phyloP scores from a whole-genome alignment of 805 yeast species.

The Schwanniomyces pseudopolymorphus region DNA sequence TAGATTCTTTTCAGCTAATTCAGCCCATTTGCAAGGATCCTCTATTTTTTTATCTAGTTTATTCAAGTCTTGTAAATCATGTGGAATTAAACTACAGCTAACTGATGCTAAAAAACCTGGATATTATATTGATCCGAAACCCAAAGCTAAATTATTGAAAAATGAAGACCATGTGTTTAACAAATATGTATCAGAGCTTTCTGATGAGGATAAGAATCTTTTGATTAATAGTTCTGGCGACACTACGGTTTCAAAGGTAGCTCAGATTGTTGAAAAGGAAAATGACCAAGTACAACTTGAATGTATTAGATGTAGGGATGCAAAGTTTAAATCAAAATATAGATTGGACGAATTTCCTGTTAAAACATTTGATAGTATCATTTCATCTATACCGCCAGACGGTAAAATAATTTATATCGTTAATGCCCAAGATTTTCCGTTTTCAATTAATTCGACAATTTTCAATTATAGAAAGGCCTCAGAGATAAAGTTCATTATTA shows the following conservation, averaged over 20 bases:
- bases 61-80: conserved; percentile 46
- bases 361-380: conserved; percentile 16
- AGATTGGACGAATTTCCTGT: conserved; percentile 27
- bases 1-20: background rate
- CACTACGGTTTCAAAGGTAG: background rate
- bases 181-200: conserved; percentile 14
- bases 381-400: conserved; percentile 37
- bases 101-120: conserved; percentile 39
- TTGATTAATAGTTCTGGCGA: conserved; percentile 18
- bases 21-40: background rate
- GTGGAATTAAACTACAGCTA: conserved; percentile 56
- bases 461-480: conserved; percentile 30
- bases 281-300: conserved; percentile 9
- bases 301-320: conserved; percentile 60
- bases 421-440: conserved; percentile 73
- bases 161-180: conserved; percentile 25
- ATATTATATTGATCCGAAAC: conserved; percentile 30
- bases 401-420: conserved; percentile 59
- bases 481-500: conserved; percentile 41
- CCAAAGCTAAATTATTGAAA: conserved; percentile 7
- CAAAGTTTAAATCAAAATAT: conserved; percentile 43
- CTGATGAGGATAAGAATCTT: conserved; percentile 25
- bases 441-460: conserved; percentile 44
- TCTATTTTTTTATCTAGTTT: conserved; percentile 7
- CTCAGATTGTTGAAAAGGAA: background rate